Evolutionary conservation across 495 filamentous ascomycete genomes (phyloP).

Genomic region (Usnea hakonensis): DNA sequence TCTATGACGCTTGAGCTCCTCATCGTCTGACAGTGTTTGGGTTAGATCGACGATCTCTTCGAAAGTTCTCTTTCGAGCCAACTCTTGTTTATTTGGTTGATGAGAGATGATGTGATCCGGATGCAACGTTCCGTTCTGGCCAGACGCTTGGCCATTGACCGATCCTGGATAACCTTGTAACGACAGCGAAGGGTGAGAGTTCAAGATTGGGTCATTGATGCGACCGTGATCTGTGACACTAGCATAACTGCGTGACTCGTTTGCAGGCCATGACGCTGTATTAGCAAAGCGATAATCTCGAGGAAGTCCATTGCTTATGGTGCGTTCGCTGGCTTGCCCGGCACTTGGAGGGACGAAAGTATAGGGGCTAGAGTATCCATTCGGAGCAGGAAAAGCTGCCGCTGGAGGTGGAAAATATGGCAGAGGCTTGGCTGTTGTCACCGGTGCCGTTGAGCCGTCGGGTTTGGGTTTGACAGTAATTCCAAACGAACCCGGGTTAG

Average conservation of each 20-base stretch:
- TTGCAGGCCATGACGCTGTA: background rate
- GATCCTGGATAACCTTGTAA: background rate
- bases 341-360: background rate
- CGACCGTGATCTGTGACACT: background rate
- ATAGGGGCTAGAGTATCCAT: background rate
- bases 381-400: background rate
- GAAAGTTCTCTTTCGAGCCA: conserved; percentile 40
- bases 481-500: background rate
- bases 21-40: conserved; percentile 33
- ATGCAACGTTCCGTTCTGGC: background rate
- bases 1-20: conserved; percentile 21
- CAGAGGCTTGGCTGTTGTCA: background rate
- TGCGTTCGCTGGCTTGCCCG: background rate
- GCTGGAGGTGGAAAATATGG: conserved; percentile 10
- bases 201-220: background rate
- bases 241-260: background rate
- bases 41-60: conserved; percentile 45
- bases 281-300: background rate
- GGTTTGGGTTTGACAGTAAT: background rate
- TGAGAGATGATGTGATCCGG: background rate
- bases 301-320: background rate
- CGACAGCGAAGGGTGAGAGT: background rate
- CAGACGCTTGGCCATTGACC: background rate
- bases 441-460: background rate
- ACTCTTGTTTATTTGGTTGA: conserved; percentile 23